Base-by-base conservation (phyloP, 805 yeast species). In the Candida tammaniensis region DNA sequence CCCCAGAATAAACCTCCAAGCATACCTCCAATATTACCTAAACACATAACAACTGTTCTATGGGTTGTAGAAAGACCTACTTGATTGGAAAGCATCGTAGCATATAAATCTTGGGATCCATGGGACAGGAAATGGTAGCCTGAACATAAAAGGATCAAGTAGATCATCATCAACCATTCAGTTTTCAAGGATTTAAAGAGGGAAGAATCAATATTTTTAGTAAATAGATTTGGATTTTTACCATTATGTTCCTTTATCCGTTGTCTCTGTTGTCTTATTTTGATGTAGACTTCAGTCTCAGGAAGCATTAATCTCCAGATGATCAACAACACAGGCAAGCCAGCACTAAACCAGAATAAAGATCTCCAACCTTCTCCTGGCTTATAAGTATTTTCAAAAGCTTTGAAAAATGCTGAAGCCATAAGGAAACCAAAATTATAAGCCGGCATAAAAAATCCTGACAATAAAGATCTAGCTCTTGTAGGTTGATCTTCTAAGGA, bases 101-200 rank as follows among this genome's bases (percentile, higher is more conserved):
- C 85, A 55, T 71, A 79, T 51, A 82, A 59, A 54, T 82, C 89
- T 58, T 82, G 88, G 4, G 86, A 76, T 1, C 85, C 86, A 47
- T 82, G 89, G 7, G 85, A 72, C 61, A 74, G 70, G 60, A 80
- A 82, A 57, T 81, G 81, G 67, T 79, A 76, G 16, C 81, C 84
- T 15, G 83, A 71, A 80, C 80, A 72, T 52, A 79, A 26, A 36
- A 59, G 40, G 7, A 60, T 47, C 41, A 55, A 42, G 42, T 59
- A 60, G 29, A 51, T 46, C 41, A 59, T 43, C 42, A 58, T 45
- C 25, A 58, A 49, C 66, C 66, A 60, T 52, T 82, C 76, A 11
- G 52, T 43, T 55, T 67, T 35, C 67, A 46, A 4, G 3, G 47
- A 34, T 7, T 21, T 29, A 9, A 29, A 25, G 19, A 38, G 29